Base-by-base conservation (phyloP, 768 basidiomycete genomes). In the Fistulinella prunicolor region DNA sequence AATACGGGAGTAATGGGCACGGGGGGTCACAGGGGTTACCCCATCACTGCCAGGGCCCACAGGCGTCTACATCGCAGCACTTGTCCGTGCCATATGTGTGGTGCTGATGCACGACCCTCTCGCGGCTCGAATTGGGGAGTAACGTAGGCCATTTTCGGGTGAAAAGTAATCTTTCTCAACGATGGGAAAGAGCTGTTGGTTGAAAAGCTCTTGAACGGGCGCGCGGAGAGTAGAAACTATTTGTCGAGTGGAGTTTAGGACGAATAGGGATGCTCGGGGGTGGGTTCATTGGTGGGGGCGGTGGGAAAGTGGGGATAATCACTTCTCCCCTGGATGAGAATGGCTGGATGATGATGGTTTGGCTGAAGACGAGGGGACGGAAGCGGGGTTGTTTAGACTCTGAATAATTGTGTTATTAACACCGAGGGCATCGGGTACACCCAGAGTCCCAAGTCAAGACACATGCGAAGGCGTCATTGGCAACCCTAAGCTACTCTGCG, bases 121-220 rank as follows among this genome's bases (percentile, higher is more conserved):
- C 63, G 35, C 54, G 45, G 43, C 59, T 62, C 4, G 53, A 66
- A 44, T 50, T 63, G 13, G 51, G 65, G 35, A 70, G 63, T 43
- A 66, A 71, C 36, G 43, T 64, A 43, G 70, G 66, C 26, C 68
- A 66, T 66, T 69, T 41, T 73, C 71, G 0, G 80, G 80, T 6
- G 82, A 80, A 46, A 80, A 59, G 56, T 83, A 83, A 45, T 84
- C 80, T 54, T 77, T 77, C 64, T 86, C 85, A 9, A 73, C 74
- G 34, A 86, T 85, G 0, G 85, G 83, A 1, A 83, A 84, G 30
- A 86, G 74, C 38, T 76, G 83, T 42, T 56, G 58, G 42, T 53
- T 63, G 44, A 54, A 60, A 26, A 54, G 56, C 42, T 58, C 68
- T 26, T 59, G 62, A 19, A 62, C 44, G 22, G 76, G 71, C 14